Evolutionary conservation across 345 rosid species (phyloP).

Genomic region (Citrus sinensis): DNA sequence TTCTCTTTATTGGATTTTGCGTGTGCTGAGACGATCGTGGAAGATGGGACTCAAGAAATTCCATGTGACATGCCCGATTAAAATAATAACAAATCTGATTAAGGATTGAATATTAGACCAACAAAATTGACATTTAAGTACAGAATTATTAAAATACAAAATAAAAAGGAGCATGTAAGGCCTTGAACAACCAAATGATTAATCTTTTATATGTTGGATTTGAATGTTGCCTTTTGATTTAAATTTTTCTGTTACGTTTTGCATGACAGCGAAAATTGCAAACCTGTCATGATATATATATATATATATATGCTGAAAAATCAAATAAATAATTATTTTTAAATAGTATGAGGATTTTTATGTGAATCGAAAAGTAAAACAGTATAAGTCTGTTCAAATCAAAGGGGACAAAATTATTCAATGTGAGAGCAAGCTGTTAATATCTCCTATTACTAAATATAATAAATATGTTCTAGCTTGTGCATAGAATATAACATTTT

Average conservation of each 20-base stretch:
- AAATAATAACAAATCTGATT: not conserved
- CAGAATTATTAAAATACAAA: not conserved
- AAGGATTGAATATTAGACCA: not conserved
- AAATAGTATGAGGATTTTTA: too few relatives aligned
- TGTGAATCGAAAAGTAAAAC: too few relatives aligned
- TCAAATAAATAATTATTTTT: too few relatives aligned
- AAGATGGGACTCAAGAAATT: slow-evolving; percentile 24
- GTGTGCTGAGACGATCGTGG: slow-evolving; percentile 22
- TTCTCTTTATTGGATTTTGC: slow-evolving; percentile 11
- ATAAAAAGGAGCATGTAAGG: not conserved
- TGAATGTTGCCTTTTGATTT: not conserved
- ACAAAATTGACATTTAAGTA: slow-evolving; percentile 11
- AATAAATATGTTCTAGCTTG: not conserved
- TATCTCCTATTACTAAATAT: too few relatives aligned
- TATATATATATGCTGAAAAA: too few relatives aligned
- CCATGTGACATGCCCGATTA: slow-evolving; percentile 27
- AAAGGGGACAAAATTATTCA: too few relatives aligned
- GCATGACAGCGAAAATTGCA: not conserved
- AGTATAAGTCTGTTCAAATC: too few relatives aligned
- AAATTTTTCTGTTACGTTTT: not conserved
- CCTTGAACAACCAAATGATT: not conserved
- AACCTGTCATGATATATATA: too few relatives aligned
- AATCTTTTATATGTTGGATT: not conserved
- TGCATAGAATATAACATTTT: too few relatives aligned
- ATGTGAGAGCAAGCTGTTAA: too few relatives aligned